A percentile compares a stretch with the other conserved stretches of the same genome.
Conservation (phyloP, 148 eudicot genomes). For the Rhododendron williamsianum region DNA sequence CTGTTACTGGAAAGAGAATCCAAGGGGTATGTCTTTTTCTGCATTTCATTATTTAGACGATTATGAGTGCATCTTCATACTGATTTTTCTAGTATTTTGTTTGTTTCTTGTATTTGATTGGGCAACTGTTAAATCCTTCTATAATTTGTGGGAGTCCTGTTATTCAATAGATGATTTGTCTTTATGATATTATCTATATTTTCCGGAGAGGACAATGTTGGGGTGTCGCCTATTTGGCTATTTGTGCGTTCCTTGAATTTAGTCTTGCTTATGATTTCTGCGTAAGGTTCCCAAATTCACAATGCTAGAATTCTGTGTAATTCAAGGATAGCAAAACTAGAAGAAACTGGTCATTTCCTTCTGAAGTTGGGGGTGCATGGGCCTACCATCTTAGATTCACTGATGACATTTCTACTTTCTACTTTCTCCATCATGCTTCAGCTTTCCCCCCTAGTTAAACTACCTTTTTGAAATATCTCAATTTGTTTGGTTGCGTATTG, state of each 20-base stretch:
- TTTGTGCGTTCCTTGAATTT: not conserved
- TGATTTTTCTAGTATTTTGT: not conserved
- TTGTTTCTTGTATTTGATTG: not conserved
- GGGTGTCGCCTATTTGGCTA: not conserved
- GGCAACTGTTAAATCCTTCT: not conserved
- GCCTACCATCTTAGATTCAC: not conserved
- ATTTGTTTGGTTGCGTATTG: not conserved
- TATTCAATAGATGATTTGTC: not conserved
- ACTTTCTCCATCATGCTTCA: not conserved
- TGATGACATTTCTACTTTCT: not conserved
- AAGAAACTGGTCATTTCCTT: not conserved
- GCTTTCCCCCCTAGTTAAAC: not conserved
- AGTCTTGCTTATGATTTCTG: not conserved
- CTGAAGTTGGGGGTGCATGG: not conserved
- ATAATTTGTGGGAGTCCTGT: not conserved
- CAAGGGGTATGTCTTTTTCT: slow-evolving; percentile 37
- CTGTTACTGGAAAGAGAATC: slow-evolving; percentile 53
- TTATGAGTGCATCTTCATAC: not conserved
- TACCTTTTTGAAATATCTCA: not conserved
- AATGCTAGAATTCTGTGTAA: not conserved
- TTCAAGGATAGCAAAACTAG: not conserved
- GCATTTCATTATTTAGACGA: not conserved
- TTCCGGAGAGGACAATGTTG: not conserved
- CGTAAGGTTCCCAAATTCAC: not conserved
- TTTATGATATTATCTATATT: not conserved